phyloP scores from a whole-genome alignment of 805 yeast species.

The Kregervanrija delftensis region DNA sequence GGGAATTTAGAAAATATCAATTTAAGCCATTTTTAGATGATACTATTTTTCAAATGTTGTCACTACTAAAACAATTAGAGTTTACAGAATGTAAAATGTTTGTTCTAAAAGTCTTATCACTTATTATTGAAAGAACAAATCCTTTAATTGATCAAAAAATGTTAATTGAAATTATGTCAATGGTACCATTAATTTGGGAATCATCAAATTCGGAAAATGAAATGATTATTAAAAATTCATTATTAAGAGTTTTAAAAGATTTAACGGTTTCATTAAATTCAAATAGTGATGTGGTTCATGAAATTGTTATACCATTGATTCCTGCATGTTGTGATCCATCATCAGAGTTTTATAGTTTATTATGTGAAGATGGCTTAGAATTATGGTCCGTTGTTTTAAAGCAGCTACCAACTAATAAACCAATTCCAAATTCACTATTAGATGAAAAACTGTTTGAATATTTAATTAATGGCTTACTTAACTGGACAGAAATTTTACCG shows the following conservation, averaged over 20 bases:
- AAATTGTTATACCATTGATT: constrained; percentile 60
- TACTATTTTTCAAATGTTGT: constrained; percentile 42
- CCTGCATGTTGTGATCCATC: constrained; percentile 53
- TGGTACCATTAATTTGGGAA: constrained; percentile 77
- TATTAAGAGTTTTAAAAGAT: constrained; percentile 51
- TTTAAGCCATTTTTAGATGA: constrained; percentile 61
- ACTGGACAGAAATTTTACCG: constrained; percentile 71
- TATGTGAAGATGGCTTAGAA: constrained; percentile 83
- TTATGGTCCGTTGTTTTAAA: constrained; percentile 70
- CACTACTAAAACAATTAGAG: constrained; percentile 41
- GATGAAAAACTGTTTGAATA: constrained; percentile 37
- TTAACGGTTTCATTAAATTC: constrained; percentile 50
- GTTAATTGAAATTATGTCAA: constrained; percentile 41
- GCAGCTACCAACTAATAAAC: constrained; percentile 40
- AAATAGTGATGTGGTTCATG: constrained; percentile 41
- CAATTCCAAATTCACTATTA: constrained; percentile 32
- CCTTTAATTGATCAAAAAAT: constrained; percentile 51
- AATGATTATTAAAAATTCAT: constrained; percentile 41
- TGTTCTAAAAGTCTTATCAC: constrained; percentile 60
- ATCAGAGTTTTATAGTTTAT: constrained; percentile 45
- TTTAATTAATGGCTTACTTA: constrained; percentile 51
- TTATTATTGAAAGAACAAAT: constrained; percentile 55
- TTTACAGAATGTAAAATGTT: constrained; percentile 73
- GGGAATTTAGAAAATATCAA: constrained; percentile 68
- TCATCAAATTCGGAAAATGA: constrained; percentile 37